A percentile compares a stretch with the other conserved stretches of the same genome.
phyloP scores from a whole-genome alignment of 2,329 filamentous ascomycete species.

The Rasamsonia emersonii region DNA sequence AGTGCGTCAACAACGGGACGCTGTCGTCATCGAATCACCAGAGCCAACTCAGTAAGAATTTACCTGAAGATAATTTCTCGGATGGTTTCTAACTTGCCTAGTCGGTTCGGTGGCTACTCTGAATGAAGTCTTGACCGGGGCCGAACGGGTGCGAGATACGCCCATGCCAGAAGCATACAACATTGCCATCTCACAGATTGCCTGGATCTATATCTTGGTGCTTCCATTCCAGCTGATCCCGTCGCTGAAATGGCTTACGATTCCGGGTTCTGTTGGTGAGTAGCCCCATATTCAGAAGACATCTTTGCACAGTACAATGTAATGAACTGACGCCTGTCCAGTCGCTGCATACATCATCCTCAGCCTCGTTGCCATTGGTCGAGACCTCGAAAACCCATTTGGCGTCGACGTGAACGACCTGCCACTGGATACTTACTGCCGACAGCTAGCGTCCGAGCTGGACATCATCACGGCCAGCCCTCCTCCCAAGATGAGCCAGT shows the following conservation, averaged over 20 bases:
- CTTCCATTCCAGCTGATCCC: constrained; percentile 71
- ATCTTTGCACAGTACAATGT: too few relatives aligned
- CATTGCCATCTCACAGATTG: constrained; percentile 78
- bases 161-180: constrained; percentile 75
- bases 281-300: not conserved
- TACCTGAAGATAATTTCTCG: not conserved
- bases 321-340: constrained; percentile 9
- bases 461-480: constrained; percentile 60
- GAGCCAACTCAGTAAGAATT: constrained; percentile 25
- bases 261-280: constrained; percentile 59
- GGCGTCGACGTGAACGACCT: constrained; percentile 77
- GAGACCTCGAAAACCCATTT: constrained; percentile 79
- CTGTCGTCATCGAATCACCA: constrained; percentile 29
- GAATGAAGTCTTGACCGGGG: constrained; percentile 63
- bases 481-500: constrained; percentile 44
- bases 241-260: constrained; percentile 61
- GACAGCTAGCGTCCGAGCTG: constrained; percentile 64
- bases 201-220: constrained; percentile 72
- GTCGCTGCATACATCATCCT: constrained; percentile 73
- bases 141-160: constrained; percentile 72
- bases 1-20: constrained; percentile 40
- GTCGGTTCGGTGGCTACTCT: constrained; percentile 55
- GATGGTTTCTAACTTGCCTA: constrained; percentile 13
- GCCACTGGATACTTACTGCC: constrained; percentile 66
- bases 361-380: constrained; percentile 65